These are phyloP conservation scores for Sophora flavescens DNA, from an alignment of 306 rosid species.

Conservation along the genomic window DNA sequence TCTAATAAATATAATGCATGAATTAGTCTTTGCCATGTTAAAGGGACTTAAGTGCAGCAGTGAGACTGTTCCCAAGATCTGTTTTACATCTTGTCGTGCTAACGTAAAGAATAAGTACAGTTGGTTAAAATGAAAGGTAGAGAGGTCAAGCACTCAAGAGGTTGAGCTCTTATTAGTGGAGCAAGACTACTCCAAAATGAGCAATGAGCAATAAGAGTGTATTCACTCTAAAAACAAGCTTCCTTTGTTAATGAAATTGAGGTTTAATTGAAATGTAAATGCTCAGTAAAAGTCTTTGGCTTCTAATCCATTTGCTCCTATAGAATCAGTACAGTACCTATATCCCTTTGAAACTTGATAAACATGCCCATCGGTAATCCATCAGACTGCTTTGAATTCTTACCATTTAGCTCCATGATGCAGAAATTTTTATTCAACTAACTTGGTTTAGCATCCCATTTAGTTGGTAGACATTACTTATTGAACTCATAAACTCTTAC, in stretches of 20 bases:
- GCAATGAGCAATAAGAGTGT: no score
- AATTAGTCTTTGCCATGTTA: not conserved
- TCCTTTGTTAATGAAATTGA: not conserved
- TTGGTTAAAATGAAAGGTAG: constrained; percentile 12
- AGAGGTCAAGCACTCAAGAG: not conserved
- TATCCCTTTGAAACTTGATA: not conserved
- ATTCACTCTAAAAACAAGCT: no score
- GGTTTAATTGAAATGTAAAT: not conserved
- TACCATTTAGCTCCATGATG: not conserved
- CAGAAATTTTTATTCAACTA: not conserved
- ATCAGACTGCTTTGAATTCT: constrained; percentile 2
- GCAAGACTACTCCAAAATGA: no score
- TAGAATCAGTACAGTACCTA: not conserved
- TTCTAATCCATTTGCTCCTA: not conserved
- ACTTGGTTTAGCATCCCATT: not conserved
- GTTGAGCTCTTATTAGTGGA: not conserved
- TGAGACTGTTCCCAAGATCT: no score
- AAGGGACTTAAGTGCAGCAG: no score
- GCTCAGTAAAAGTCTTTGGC: not conserved
- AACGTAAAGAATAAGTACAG: not conserved
- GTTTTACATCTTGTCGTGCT: no score
- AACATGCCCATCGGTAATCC: not conserved
- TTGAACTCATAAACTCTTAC: not conserved
- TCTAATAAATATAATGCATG: constrained; percentile 21
- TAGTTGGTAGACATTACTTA: not conserved